Evolutionary conservation across 257 asterid genomes (phyloP), one percentile per base, ranked within the genome.

Genomic region (Vinca minor): DNA sequence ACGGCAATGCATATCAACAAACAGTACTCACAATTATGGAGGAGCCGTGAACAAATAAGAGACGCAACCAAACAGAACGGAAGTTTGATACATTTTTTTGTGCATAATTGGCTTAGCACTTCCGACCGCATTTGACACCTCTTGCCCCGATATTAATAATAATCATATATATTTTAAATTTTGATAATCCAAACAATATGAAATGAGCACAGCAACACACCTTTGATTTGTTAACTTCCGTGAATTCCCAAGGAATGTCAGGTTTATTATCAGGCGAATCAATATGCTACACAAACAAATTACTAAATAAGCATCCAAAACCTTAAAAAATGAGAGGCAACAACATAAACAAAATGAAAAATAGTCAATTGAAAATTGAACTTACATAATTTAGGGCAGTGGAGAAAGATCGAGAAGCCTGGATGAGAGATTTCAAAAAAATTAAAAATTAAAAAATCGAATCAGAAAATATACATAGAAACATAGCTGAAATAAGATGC

Each of bases 331-430:
- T n/a, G 28, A 64, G 12, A 69, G 6, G 4, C 29, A 41, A 66
- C 11, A 34, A n/a, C 28, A 46, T 2, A 69, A 0, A 7, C 49
- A 68, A 54, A 12, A 23, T 14, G 35, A 35, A 64, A n/a, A n/a
- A n/a, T 32, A 17, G 39, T 13, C 39, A 55, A 29, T 29, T 8
- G 20, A 57, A 44, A 66, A 39, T 54, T 57, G 23, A 69, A 69
- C 96, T 85, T 62, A 89, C 98, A 66, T 87, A 92, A 76, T 92
- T 92, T 66, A 88, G 76, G 56, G 98, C 95, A 56, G 95, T 85
- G 56, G 96, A 88, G 54, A 91, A 78, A 5, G 95, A 83, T 73
- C 95, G 83, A 46, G 89, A 77, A 23, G 79, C 84, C 96, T 89
- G 83, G 74, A 67, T 11, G 14, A 66, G 36, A 63, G n/a, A n/a